Percentiles rank a stretch among this genome's conserved stretches.
Conservation (phyloP, 352 stramenopile species). For the Phytophthora pistaciae region DNA sequence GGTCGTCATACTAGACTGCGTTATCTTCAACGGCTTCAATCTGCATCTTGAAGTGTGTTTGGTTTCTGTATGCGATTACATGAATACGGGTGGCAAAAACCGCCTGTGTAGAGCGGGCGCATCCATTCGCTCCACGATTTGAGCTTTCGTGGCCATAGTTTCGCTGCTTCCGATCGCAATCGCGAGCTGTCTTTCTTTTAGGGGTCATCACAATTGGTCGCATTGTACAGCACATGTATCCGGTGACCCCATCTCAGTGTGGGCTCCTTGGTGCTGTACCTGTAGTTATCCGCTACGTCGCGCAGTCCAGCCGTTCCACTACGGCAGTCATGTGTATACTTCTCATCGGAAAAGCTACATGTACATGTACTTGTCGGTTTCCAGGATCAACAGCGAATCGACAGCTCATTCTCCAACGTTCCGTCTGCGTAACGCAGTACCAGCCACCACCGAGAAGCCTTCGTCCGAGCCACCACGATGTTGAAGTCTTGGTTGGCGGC, state of each 20-base stretch:
- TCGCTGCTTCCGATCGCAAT: not conserved
- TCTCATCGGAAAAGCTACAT: not conserved
- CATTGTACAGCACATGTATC: not conserved
- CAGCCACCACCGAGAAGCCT: not conserved
- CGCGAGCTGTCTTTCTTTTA: not conserved
- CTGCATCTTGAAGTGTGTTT: too few relatives aligned
- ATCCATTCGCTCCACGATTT: not conserved
- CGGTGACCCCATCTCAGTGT: not conserved
- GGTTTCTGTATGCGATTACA: too few relatives aligned
- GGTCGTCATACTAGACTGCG: not conserved
- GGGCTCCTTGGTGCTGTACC: not conserved
- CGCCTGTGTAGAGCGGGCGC: not conserved
- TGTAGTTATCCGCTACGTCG: not conserved
- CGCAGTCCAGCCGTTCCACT: not conserved
- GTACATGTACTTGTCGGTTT: not conserved
- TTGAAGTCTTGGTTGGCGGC: slow-evolving; percentile 10
- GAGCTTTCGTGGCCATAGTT: not conserved
- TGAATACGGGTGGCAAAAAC: too few relatives aligned
- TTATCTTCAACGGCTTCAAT: not conserved
- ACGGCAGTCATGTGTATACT: not conserved
- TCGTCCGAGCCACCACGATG: not conserved
- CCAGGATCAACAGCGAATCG: not conserved
- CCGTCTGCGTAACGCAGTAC: slow-evolving; percentile 1
- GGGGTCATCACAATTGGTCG: not conserved
- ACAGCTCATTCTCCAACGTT: slow-evolving; percentile 9